Conservation (phyloP, 192 early-diverging fungal species). For the Endogone sp. region DNA sequence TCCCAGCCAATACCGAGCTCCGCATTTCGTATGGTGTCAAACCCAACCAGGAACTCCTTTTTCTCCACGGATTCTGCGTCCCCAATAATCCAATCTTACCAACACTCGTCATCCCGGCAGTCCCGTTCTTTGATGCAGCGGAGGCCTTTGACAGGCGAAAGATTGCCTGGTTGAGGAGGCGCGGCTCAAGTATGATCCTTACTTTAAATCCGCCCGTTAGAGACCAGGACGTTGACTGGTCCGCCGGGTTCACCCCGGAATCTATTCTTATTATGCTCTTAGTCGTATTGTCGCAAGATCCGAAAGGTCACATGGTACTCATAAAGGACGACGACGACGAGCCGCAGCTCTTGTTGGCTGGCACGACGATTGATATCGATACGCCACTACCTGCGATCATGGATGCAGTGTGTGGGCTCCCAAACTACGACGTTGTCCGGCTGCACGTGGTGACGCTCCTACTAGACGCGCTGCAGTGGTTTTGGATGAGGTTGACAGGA, state of each 20-base stretch:
- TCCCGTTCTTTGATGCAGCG: neutral
- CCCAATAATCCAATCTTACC: constrained; percentile 31
- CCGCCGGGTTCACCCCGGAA: neutral
- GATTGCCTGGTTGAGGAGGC: neutral
- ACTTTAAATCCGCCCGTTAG: neutral
- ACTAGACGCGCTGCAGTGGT: neutral
- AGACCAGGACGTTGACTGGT: neutral
- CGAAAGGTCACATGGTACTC: neutral
- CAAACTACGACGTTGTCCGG: neutral
- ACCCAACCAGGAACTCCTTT: constrained; percentile 66
- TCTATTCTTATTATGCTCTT: neutral
- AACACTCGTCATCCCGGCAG: neutral
- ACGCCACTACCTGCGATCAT: neutral
- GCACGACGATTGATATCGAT: neutral
- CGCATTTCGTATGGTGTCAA: constrained; percentile 63
- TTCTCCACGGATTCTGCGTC: constrained; percentile 64
- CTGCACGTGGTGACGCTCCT: neutral
- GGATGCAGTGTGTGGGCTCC: neutral
- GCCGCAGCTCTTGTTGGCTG: neutral
- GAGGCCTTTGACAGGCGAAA: neutral
- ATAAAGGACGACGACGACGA: neutral
- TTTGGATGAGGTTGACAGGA: neutral
- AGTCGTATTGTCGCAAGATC: neutral
- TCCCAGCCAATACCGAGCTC: constrained; percentile 1
- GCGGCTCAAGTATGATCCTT: neutral